Percentiles rank a stretch among this genome's conserved stretches.
Conservation (phyloP, 306 rosid species). For the Dalbergia oliveri region DNA sequence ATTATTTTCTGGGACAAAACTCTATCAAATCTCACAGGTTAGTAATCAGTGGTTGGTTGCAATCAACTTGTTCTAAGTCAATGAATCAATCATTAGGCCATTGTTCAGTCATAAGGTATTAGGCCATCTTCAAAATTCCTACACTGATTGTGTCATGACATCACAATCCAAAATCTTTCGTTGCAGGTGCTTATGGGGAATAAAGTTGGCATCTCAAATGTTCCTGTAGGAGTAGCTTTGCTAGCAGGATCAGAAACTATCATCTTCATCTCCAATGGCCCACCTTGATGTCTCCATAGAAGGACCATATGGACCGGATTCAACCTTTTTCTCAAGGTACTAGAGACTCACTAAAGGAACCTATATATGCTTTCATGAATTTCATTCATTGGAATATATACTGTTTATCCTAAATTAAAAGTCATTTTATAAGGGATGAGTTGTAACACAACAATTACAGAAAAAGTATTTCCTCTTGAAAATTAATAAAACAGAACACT, state of each 20-base stretch:
- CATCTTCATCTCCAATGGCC: conserved; percentile 42
- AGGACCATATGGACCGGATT: conserved; percentile 67
- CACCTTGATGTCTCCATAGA: conserved; percentile 59
- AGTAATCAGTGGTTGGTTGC: not conserved
- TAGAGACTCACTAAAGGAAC: not conserved
- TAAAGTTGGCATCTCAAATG: conserved; percentile 60
- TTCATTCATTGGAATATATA: not conserved
- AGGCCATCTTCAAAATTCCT: too few species aligned
- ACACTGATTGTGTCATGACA: not conserved
- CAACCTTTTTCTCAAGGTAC: conserved; percentile 40
- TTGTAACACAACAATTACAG: too few species aligned
- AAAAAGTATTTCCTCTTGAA: too few species aligned
- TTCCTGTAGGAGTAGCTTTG: conserved; percentile 67
- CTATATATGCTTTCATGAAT: not conserved
- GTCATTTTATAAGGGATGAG: not conserved
- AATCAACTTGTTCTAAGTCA: not conserved
- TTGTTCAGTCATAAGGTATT: not conserved
- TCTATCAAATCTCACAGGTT: conserved; percentile 58
- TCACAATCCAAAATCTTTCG: conserved; percentile 19
- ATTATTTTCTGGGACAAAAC: conserved; percentile 54
- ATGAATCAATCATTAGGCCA: not conserved
- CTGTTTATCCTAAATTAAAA: not conserved
- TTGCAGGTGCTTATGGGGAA: conserved; percentile 62
- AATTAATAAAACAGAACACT: too few species aligned
- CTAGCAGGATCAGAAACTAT: conserved; percentile 57